Base-by-base conservation (phyloP, 176 grass and related monocot genomes). In the Carex scoparia region DNA sequence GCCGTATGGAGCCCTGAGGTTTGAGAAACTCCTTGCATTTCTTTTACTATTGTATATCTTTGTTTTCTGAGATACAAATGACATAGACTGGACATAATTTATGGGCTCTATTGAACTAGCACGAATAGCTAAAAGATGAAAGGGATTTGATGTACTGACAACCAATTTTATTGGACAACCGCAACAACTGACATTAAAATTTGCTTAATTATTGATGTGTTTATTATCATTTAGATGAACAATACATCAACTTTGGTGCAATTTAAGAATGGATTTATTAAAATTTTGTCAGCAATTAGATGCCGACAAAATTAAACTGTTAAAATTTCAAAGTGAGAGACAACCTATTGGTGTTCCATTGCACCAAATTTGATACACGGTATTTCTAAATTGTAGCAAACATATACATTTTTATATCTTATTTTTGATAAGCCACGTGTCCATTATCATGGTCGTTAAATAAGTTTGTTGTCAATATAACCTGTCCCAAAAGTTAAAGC, bases 1-100 rank as follows among this genome's bases (percentile, higher is more conserved):
- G 96, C 96, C 3, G 93, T 99, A 86, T 95, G 93, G 96, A 99
- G 91, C 84, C 96, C 91, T 1, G 93, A 99, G 93, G 96, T 99
- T 40, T 56, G 73, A 77, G 49, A 77, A 31, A 15, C 49, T 77
- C 4, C 3, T 15, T 33, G 49, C 73, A 70, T 33, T 6, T 3
- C 23, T 77, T 77, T 77, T 0, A 56, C 11, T 56, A 56, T 30
- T 77, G 23, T 57, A 77, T 77, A 53, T 76, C 2, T 54, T 77
- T 56, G 19, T 77, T 56, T 14, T 56, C 27, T 77, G 73, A 77
- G 73, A 9, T 56, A 77, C 7, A 76, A 56, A 16, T 77, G 49
- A 53, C 10, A 28, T 32, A 28, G 55, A 33, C 49, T 55, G 73
- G 49, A 12, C 23, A 12, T 11, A 55, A 32, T 7, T 14, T 77